Conservation (phyloP, 148 eudicot species). For the Hydrangea macrophylla region DNA sequence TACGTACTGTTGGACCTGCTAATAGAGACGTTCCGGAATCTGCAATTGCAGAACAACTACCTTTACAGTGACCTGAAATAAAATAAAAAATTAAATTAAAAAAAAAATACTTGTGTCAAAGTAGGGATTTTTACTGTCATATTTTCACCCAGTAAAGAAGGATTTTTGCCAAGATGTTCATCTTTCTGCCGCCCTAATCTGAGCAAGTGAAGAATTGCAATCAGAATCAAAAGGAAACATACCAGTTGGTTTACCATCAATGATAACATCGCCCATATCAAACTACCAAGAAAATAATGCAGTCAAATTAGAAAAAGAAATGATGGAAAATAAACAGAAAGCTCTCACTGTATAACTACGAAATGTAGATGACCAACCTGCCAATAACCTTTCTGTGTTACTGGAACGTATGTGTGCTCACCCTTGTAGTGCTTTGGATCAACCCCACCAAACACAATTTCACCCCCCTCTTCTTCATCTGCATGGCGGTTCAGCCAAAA, state of each 20-base stretch:
- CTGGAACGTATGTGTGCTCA: constrained; percentile 41
- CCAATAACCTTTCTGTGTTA: constrained; percentile 50
- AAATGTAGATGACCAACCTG: constrained; percentile 32
- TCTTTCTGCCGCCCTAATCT: too few species aligned
- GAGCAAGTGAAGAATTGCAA: background rate
- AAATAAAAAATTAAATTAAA: too few species aligned
- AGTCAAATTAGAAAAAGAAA: background rate
- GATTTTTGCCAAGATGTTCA: too few species aligned
- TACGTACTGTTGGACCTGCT: constrained; percentile 85
- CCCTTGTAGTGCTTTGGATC: constrained; percentile 54
- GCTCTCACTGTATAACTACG: background rate
- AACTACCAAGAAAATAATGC: constrained; percentile 47
- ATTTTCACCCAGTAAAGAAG: background rate
- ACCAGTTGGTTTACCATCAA: constrained; percentile 77
- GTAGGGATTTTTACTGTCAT: background rate
- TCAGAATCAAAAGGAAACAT: constrained; percentile 11
- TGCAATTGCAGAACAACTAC: constrained; percentile 92
- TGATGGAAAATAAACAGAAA: background rate
- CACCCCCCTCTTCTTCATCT: constrained; percentile 41
- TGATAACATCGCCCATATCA: constrained; percentile 89
- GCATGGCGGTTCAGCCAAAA: constrained; percentile 56
- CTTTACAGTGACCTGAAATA: constrained; percentile 58
- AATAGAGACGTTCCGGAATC: constrained; percentile 96
- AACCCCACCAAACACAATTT: constrained; percentile 50
- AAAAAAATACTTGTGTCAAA: background rate